Conservation (phyloP, 1,284 basidiomycete genomes). For the Fomitopsis betulina region DNA sequence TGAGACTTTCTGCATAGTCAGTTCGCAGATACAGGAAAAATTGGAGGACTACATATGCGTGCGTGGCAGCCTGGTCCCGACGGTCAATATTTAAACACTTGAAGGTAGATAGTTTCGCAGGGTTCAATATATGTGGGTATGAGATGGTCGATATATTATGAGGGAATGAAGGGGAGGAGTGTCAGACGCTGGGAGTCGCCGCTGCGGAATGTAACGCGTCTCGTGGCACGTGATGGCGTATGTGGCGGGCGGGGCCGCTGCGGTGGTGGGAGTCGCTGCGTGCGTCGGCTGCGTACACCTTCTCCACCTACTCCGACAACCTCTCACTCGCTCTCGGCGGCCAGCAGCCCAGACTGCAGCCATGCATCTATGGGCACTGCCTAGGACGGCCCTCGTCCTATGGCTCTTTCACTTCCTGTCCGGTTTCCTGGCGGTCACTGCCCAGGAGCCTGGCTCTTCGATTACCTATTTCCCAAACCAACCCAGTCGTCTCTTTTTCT, state of each 20-base stretch:
- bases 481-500: constrained; percentile 87
- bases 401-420: constrained; percentile 27
- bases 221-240: background rate
- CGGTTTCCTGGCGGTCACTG: constrained; percentile 22
- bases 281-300: background rate
- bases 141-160: too few species aligned
- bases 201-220: background rate
- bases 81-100: too few species aligned
- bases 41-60: too few species aligned
- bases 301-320: background rate
- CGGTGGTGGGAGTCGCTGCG: background rate
- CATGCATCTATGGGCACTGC: background rate
- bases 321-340: background rate
- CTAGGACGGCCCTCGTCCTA: constrained; percentile 16
- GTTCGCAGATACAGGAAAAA: too few species aligned
- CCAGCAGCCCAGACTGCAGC: background rate
- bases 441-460: constrained; percentile 37
- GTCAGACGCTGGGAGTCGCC: background rate
- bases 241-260: background rate
- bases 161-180: too few species aligned
- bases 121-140: too few species aligned
- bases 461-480: constrained; percentile 61
- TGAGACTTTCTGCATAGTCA: too few species aligned
- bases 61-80: too few species aligned
- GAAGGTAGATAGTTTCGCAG: too few species aligned